These are phyloP conservation scores for Puccinia horiana DNA, from an alignment of 1,284 basidiomycete species.

Conservation along the genomic window DNA sequence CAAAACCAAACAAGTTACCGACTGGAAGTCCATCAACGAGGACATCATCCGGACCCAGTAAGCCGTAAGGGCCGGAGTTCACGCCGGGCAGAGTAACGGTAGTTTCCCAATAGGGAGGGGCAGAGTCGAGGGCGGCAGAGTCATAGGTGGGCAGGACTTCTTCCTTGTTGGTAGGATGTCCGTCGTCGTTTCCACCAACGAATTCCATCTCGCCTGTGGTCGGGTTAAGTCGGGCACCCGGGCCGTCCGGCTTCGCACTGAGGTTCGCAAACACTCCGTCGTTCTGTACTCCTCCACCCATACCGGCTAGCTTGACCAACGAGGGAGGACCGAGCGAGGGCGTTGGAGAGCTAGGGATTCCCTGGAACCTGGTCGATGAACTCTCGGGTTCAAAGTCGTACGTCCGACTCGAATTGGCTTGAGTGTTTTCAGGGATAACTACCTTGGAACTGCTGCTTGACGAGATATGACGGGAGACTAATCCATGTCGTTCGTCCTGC, in stretches of 20 bases:
- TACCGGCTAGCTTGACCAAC: neutral
- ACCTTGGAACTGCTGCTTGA: constrained; percentile 12
- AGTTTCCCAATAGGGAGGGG: constrained; percentile 96
- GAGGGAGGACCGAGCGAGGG: neutral
- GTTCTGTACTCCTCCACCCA: constrained; percentile 77
- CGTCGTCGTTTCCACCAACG: constrained; percentile 66
- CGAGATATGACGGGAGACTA: neutral
- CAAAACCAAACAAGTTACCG: constrained; percentile 70
- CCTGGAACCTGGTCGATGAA: neutral
- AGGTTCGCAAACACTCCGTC: constrained; percentile 97
- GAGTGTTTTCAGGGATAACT: neutral
- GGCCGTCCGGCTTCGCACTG: constrained; percentile 76
- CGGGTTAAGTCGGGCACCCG: constrained; percentile 50
- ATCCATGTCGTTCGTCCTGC: constrained; percentile 1
- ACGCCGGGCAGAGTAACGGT: constrained; percentile 73
- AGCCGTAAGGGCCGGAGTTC: constrained; percentile 54
- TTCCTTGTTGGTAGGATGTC: constrained; percentile 72
- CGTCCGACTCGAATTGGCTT: neutral
- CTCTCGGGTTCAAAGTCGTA: constrained; percentile 46
- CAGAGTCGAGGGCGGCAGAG: constrained; percentile 83
- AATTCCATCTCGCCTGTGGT: constrained; percentile 62
- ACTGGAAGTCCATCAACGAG: constrained; percentile 65
- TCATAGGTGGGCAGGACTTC: constrained; percentile 84
- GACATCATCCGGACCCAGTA: constrained; percentile 62
- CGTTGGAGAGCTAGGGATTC: neutral